Conservation (phyloP, 345 rosid species). For the Syzygium oleosum region DNA sequence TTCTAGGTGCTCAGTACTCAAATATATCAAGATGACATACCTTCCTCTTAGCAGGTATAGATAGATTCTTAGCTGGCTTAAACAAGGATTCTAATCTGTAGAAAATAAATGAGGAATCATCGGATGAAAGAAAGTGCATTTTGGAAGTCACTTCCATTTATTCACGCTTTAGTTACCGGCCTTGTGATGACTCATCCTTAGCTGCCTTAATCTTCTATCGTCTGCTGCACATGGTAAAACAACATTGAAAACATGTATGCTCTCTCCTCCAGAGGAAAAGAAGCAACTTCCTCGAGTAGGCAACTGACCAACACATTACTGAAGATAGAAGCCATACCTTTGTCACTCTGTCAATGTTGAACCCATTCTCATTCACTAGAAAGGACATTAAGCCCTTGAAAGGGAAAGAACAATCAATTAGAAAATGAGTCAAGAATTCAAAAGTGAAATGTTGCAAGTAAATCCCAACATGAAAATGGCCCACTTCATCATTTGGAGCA, state of each 20-base stretch:
- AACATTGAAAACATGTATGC: neutral
- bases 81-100: constrained; percentile 71
- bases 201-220: constrained; percentile 79
- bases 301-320: neutral
- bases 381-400: constrained; percentile 22
- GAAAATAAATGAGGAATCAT: neutral
- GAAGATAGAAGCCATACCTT: constrained; percentile 35
- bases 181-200: constrained; percentile 83
- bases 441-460: too few species aligned
- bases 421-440: neutral
- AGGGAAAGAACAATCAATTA: neutral
- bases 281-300: neutral
- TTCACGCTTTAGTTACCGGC: constrained; percentile 31
- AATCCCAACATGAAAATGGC: too few species aligned
- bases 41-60: constrained; percentile 61
- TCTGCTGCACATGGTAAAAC: constrained; percentile 27
- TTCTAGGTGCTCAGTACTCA: neutral
- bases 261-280: neutral
- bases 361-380: constrained; percentile 84
- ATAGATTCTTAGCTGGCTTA: constrained; percentile 54
- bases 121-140: neutral
- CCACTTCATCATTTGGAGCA: too few species aligned
- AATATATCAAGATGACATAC: constrained; percentile 23
- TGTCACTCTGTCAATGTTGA: constrained; percentile 62
- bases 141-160: neutral